Evolutionary conservation across 2,329 filamentous ascomycete species (phyloP), one percentile per base, ranked within the genome.

Genomic region (Trichoderma semiorbis): DNA sequence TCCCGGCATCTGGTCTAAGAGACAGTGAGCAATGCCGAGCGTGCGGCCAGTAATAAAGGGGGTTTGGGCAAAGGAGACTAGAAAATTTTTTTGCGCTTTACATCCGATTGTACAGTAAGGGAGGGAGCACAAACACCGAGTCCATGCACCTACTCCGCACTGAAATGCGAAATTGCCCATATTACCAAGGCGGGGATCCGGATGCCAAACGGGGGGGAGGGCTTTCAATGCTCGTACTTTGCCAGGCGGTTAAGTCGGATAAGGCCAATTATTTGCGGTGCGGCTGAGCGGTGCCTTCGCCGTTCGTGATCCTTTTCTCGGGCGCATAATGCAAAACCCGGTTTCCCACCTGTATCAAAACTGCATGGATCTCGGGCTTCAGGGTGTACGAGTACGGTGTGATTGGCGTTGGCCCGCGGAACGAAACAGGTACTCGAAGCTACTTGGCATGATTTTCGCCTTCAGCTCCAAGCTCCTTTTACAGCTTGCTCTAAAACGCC

Each of bases 1-100:
- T 65, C 50, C 69, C 34, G 61, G 69, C 68, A 63, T 69, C 39
- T 34, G 43, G 39, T 16, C 67, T 18, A 69, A 47, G 16, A 24
- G 43, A 62, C 47, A 24, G 30, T 14, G 24, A 58, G 30, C 69
- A 64, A 47, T 70, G 69, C 69, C 69, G 34, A 30, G 32, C 67
- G 34, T 39, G 32, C 67, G 12, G 32, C 60, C 47, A 53, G 30
- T 21, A 24, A 36, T 55, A 62, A 62, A 26, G 36, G 30, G 57
- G 57, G 18, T 21, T n/a, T 14, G 7, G 57, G 16, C 21, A 61
- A 50, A 34, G 18, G 26, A 28, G 55, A 34, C 28, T 30, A 34
- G 36, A 16, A 36, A 60, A 24, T 3, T 65, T 21, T 36, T 32
- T 39, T 34, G 16, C 16, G 39, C 24, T 60, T 47, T 36, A 16